These are phyloP conservation scores for Cladosporium sp. DNA, from an alignment of 2,329 filamentous ascomycete genomes.

Conservation along the genomic window DNA sequence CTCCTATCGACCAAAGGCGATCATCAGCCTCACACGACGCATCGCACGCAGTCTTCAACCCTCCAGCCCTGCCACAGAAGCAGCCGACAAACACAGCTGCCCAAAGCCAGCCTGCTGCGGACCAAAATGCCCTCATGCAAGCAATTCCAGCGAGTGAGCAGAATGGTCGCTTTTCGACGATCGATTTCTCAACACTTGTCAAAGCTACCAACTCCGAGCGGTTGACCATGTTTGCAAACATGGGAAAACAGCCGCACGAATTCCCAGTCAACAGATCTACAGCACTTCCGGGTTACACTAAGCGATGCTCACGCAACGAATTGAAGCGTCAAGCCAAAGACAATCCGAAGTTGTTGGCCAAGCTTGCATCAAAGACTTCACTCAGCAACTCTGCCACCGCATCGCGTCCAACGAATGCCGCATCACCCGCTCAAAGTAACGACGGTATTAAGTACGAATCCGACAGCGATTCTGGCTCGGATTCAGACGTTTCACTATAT, in stretches of 20 bases:
- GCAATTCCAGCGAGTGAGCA: conserved; percentile 32
- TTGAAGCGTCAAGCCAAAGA: conserved; percentile 44
- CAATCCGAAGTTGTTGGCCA: conserved; percentile 43
- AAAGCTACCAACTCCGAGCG: conserved; percentile 47
- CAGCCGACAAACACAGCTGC: conserved; percentile 26
- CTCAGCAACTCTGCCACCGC: conserved; percentile 8
- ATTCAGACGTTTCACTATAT: conserved; percentile 51
- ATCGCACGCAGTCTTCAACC: conserved; percentile 10
- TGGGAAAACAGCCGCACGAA: conserved; percentile 45
- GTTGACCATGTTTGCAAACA: conserved; percentile 46
- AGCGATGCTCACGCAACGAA: conserved; percentile 49
- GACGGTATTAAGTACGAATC: conserved; percentile 34
- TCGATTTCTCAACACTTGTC: conserved; percentile 43
- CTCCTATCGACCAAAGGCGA: conserved; percentile 8
- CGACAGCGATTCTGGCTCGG: conserved; percentile 48
- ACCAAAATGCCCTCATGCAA: conserved; percentile 29
- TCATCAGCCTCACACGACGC: not conserved
- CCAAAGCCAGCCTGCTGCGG: conserved; percentile 32
- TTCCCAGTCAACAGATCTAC: conserved; percentile 48
- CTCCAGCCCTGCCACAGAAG: conserved; percentile 12
- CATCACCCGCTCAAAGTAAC: conserved; percentile 5
- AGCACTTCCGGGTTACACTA: conserved; percentile 43
- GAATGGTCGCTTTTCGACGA: conserved; percentile 43
- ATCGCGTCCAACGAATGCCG: not conserved
- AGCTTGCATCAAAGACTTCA: conserved; percentile 21